These are phyloP conservation scores for Spiraea crenata DNA, from an alignment of 331 rosid genomes.

Conservation along the genomic window DNA sequence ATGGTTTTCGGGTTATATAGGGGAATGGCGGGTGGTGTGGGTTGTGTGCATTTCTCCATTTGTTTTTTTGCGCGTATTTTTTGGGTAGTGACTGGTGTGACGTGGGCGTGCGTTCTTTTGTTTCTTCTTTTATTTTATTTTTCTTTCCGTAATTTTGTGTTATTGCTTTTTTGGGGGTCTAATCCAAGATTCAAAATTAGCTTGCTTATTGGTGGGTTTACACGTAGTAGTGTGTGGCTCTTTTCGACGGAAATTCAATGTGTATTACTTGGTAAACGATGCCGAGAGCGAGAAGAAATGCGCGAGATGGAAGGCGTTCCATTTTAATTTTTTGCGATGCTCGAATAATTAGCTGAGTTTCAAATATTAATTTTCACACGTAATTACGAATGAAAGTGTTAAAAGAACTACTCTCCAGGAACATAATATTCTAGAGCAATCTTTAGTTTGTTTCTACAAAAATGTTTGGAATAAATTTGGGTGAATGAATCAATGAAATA, in stretches of 20 bases:
- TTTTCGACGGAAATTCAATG: not conserved
- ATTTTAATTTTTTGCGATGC: too few relatives aligned
- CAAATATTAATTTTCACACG: too few relatives aligned
- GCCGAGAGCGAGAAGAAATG: too few relatives aligned
- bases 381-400: too few relatives aligned
- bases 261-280: not conserved
- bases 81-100: not conserved
- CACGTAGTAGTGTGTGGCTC: not conserved
- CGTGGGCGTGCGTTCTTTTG: not conserved
- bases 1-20: slow-evolving; percentile 51
- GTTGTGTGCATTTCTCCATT: not conserved
- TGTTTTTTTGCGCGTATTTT: slow-evolving; percentile 6
- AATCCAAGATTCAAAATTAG: not conserved
- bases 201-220: not conserved
- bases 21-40: not conserved
- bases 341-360: too few relatives aligned
- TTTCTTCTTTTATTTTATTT: not conserved
- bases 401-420: too few relatives aligned
- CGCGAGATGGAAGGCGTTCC: too few relatives aligned
- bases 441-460: too few relatives aligned
- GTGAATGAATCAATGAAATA: too few relatives aligned
- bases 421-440: too few relatives aligned
- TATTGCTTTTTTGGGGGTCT: not conserved
- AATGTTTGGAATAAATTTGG: too few relatives aligned
- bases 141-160: not conserved